Evolutionary conservation across 257 asterid genomes (phyloP).

Genomic region (Paulownia fortunei): DNA sequence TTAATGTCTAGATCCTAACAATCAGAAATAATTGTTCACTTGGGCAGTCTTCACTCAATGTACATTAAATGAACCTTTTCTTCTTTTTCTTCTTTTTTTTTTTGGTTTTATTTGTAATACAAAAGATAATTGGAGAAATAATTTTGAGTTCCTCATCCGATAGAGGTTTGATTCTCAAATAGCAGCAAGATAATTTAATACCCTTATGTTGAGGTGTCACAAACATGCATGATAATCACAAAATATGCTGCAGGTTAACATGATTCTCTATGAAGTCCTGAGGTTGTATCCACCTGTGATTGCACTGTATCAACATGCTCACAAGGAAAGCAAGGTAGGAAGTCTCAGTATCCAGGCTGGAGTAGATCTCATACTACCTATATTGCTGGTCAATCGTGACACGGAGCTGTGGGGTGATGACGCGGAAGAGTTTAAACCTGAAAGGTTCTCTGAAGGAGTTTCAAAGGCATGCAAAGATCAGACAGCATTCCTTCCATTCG

Average conservation of each 20-base stretch:
- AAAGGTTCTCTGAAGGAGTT: constrained; percentile 54
- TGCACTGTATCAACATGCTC: constrained; percentile 43
- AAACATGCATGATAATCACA: neutral
- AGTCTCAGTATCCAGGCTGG: constrained; percentile 48
- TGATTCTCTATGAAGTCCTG: constrained; percentile 58
- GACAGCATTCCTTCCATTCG: constrained; percentile 60
- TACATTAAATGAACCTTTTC: too few relatives aligned
- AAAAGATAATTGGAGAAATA: too few relatives aligned
- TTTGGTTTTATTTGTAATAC: too few relatives aligned
- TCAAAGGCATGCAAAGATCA: constrained; percentile 53
- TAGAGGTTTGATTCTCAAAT: too few relatives aligned
- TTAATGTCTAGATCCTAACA: too few relatives aligned
- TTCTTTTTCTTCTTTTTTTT: too few relatives aligned
- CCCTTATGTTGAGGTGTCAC: too few relatives aligned
- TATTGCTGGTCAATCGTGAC: constrained; percentile 51
- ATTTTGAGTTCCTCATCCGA: too few relatives aligned
- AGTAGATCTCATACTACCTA: constrained; percentile 47
- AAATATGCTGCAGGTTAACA: constrained; percentile 42
- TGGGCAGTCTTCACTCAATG: too few relatives aligned
- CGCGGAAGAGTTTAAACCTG: constrained; percentile 57
- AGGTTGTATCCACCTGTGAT: constrained; percentile 62
- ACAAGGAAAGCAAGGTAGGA: constrained; percentile 48
- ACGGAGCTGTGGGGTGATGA: constrained; percentile 65
- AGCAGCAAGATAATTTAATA: too few relatives aligned
- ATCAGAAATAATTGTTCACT: too few relatives aligned